Evolutionary conservation across 139 green algal species (phyloP).

Genomic region (Chlorella sp.): DNA sequence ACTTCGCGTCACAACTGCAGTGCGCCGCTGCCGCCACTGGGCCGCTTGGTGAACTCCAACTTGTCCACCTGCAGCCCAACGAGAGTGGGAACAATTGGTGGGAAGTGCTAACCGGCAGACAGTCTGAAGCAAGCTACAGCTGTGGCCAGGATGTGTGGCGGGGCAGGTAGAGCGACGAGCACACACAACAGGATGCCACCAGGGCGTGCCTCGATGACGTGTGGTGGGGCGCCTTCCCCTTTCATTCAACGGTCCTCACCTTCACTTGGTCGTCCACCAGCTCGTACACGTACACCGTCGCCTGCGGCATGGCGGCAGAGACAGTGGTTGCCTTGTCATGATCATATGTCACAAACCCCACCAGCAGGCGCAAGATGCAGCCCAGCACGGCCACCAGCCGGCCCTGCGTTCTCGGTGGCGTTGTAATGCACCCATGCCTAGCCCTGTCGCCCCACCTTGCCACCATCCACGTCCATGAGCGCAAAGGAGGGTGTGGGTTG

Average conservation of each 20-base stretch:
- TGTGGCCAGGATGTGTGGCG: too few species aligned
- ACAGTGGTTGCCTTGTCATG: neutral
- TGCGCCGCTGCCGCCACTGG: neutral
- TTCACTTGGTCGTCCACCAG: conserved; percentile 80
- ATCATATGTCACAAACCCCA: too few species aligned
- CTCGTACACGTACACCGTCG: conserved; percentile 95
- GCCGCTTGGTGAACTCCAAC: conserved; percentile 75
- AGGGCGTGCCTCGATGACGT: too few species aligned
- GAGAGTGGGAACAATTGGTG: too few species aligned
- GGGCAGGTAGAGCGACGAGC: too few species aligned
- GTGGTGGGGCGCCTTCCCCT: too few species aligned
- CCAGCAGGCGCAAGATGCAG: neutral
- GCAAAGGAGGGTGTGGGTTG: conserved; percentile 85
- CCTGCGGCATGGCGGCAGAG: conserved; percentile 44
- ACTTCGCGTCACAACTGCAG: neutral
- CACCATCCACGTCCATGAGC: conserved; percentile 95
- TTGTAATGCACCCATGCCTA: neutral
- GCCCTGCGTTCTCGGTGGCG: neutral
- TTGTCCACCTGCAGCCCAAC: conserved; percentile 66
- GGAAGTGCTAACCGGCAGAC: too few species aligned
- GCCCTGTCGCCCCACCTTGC: conserved; percentile 37
- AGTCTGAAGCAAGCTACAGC: too few species aligned
- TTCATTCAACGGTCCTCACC: neutral
- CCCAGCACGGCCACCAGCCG: neutral
- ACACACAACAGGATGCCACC: too few species aligned